A percentile compares a stretch with the other conserved stretches of the same genome.
Conservation (phyloP, 1,284 basidiomycete species). For the Gymnopus androsaceus region DNA sequence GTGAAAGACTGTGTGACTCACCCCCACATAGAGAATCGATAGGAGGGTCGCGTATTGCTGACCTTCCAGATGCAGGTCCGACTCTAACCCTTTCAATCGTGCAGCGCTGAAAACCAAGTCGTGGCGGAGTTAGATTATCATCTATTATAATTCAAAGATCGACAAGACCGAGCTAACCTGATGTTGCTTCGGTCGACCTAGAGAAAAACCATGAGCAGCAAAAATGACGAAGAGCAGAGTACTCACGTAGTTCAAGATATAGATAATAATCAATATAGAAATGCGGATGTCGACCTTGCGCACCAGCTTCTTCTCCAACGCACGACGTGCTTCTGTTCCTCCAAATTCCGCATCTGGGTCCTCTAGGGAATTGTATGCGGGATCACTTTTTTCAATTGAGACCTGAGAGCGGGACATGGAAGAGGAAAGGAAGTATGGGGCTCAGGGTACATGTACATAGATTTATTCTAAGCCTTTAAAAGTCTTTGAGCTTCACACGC, state of each 20-base stretch:
- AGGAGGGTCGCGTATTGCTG: slow-evolving; percentile 30
- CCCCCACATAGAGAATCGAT: neutral
- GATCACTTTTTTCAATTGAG: too few species aligned
- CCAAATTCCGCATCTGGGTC: slow-evolving; percentile 20
- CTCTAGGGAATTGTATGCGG: too few species aligned
- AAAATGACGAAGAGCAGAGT: neutral
- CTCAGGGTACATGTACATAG: too few species aligned
- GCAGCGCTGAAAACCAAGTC: slow-evolving; percentile 54
- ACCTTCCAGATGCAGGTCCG: slow-evolving; percentile 59
- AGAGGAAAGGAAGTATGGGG: too few species aligned
- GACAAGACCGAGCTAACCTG: slow-evolving; percentile 39
- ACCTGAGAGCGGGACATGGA: too few species aligned
- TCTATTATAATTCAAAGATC: slow-evolving; percentile 1
- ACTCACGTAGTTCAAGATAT: slow-evolving; percentile 55
- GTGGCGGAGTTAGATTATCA: slow-evolving; percentile 10
- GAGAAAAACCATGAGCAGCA: slow-evolving; percentile 2
- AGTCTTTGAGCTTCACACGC: too few species aligned
- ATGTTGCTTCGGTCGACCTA: slow-evolving; percentile 73
- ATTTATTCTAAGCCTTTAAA: too few species aligned
- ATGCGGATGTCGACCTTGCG: slow-evolving; percentile 27
- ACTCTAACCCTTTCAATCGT: slow-evolving; percentile 60
- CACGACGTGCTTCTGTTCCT: slow-evolving; percentile 18
- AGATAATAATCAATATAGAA: slow-evolving; percentile 52
- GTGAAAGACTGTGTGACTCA: neutral
- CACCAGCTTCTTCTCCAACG: slow-evolving; percentile 26